Base-by-base conservation (phyloP, 495 filamentous ascomycete genomes). In the Terfezia boudieri region DNA sequence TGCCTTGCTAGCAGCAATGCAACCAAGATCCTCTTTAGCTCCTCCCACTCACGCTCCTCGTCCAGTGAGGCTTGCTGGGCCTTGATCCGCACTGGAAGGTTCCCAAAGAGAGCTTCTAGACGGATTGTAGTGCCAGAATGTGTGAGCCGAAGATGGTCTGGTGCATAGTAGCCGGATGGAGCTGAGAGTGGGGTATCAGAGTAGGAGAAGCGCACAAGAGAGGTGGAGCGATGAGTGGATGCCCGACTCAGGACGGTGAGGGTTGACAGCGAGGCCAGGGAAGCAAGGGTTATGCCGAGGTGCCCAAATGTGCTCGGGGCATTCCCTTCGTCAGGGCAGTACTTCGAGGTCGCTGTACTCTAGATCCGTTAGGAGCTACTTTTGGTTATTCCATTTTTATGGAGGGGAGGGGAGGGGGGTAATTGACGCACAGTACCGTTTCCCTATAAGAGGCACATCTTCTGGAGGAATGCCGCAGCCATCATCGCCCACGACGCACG, bases 61-160 rank as follows among this genome's bases (percentile, higher is more conserved):
- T 64, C 62, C 43, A 52, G 56, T 14, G 14, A 14, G 2, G 53
- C 43, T 36, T 60, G 54, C 67, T 11, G 69, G 58, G 50, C 64
- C 67, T 90, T 94, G 20, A 95, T 80, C n/a, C 92, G 81, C 10
- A 98, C 90, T 2, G 90, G 90, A 81, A 98, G 87, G 51, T 85
- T 87, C 1, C 89, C 90, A 67, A 95, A 96, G 11, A 98, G 71
- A 61, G 94, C 83, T 57, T 84, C 78, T 3, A 95, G 84, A 5
- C 74, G 75, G 9, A 90, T 79, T 50, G 79, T 73, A 1, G 89
- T 94, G 7, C 90, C 92, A 36, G 85, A 76, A 41, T 81, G 74
- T 5, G 69, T 58, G 8, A 65, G 59, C 10, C 54, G 53, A 9
- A 56, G 60, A 36, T 64, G 58, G 12, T 64, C 59, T 2, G 77